Evolutionary conservation across 73 alveolate genomes (phyloP), one percentile per base, ranked within the genome.

Genomic region (Effrenium voratum): DNA sequence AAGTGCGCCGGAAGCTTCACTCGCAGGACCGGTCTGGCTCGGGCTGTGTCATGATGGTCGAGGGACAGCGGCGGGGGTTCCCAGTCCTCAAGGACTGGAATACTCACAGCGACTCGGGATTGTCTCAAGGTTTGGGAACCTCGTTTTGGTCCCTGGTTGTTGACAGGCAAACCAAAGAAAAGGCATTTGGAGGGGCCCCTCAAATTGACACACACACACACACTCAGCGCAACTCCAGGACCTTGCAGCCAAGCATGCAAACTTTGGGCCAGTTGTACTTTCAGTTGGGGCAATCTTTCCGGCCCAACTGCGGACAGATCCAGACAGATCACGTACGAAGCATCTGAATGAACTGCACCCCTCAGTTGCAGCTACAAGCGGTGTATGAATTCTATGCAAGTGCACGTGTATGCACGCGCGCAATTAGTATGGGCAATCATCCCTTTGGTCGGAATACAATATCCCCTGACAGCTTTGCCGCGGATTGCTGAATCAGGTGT

Each of bases 21-120:
- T n/a, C n/a, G n/a, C 43, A 85, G 95, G 95, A 87, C 47, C 79
- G 70, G 36, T 52, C 68, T 66, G 95, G 95, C 30, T 87, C 95
- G 2, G 95, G 95, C 83, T 87, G 95, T 41, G 95, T 43, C 66
- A 87, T 87, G 49, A 63, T 87, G 4, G 84, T 60, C 44, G 77
- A 87, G 19, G 95, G 95, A 32, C 38, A 63, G 41, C 26, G 49
- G 94, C 94, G 19, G 49, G 26, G 44, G 47, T 3, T 36, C 50
- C 22, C n/a, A n/a, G n/a, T n/a, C n/a, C n/a, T n/a, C n/a, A n/a
- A n/a, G n/a, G n/a, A n/a, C n/a, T n/a, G n/a, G n/a, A n/a, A n/a
- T n/a, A n/a, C n/a, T n/a, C n/a, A n/a, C n/a, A n/a, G n/a, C n/a
- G n/a, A n/a, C n/a, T n/a, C n/a, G n/a, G n/a, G n/a, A n/a, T n/a